Conservation (phyloP, 75 land plant genomes). For the Chamaecyparis obtusa region DNA sequence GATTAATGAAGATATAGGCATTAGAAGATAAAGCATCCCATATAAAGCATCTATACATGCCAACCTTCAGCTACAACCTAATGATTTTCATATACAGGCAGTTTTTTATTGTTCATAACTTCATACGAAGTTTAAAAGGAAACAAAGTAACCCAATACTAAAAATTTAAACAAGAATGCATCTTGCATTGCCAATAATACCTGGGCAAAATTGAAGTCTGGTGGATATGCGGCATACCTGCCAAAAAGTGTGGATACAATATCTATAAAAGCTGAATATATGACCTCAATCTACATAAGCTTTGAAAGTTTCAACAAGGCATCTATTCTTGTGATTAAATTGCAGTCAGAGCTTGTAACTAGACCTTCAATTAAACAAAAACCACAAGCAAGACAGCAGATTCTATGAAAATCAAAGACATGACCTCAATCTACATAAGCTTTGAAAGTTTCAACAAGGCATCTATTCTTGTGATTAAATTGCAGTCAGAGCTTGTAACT, state of each 20-base stretch:
- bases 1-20: not conserved
- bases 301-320: not conserved
- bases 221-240: slow-evolving; percentile 2
- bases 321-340: not conserved
- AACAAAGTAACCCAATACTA: not conserved
- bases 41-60: not conserved
- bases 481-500: not conserved
- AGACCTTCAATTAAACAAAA: not conserved
- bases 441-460: not conserved
- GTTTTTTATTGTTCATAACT: not conserved
- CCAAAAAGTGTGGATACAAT: not conserved
- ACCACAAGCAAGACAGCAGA: not conserved
- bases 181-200: not conserved
- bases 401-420: no score
- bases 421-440: not conserved
- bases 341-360: not conserved
- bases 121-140: not conserved
- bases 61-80: not conserved
- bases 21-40: not conserved
- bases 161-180: not conserved
- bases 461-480: not conserved
- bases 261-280: not conserved
- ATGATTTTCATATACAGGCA: not conserved
- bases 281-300: not conserved
- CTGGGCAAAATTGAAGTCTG: slow-evolving; percentile 12